Evolutionary conservation across 2,329 filamentous ascomycete genomes (phyloP).

Genomic region (Alternaria sp.): DNA sequence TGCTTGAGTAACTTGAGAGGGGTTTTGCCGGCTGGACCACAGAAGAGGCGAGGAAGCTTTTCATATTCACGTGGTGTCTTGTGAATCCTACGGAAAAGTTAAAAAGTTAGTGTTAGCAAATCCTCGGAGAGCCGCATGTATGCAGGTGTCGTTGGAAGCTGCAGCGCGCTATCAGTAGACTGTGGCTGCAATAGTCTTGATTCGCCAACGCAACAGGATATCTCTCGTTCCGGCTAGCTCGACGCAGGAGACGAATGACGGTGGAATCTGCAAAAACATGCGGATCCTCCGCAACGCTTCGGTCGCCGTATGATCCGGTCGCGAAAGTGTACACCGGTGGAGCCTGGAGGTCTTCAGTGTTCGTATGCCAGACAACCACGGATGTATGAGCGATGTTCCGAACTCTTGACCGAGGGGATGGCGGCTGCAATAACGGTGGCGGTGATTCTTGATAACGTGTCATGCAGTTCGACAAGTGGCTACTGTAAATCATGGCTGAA

Average conservation of each 20-base stretch:
- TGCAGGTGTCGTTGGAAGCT: constrained; percentile 22
- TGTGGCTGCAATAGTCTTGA: constrained; percentile 39
- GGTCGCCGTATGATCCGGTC: not conserved
- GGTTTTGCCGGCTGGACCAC: not conserved
- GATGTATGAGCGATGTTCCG: constrained; percentile 11
- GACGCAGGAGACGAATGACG: constrained; percentile 29
- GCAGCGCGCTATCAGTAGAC: constrained; percentile 26
- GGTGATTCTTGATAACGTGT: not conserved
- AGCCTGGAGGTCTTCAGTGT: constrained; percentile 2
- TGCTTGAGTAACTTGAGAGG: not conserved
- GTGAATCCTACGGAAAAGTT: not conserved
- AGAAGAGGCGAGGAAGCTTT: not conserved
- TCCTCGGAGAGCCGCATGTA: constrained; percentile 17
- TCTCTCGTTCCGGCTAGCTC: constrained; percentile 32
- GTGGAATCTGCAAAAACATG: constrained; percentile 17
- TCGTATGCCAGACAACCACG: constrained; percentile 6
- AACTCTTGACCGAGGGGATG: constrained; percentile 1
- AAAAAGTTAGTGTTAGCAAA: not conserved
- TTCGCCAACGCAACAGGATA: constrained; percentile 26
- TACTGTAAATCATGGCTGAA: not conserved
- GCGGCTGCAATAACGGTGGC: not conserved
- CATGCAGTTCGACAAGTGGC: not conserved
- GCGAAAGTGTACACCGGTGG: not conserved
- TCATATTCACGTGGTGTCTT: constrained; percentile 18
- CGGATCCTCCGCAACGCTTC: constrained; percentile 12